Evolutionary conservation across 768 basidiomycete genomes (phyloP).

Genomic region (Boletus sp.): DNA sequence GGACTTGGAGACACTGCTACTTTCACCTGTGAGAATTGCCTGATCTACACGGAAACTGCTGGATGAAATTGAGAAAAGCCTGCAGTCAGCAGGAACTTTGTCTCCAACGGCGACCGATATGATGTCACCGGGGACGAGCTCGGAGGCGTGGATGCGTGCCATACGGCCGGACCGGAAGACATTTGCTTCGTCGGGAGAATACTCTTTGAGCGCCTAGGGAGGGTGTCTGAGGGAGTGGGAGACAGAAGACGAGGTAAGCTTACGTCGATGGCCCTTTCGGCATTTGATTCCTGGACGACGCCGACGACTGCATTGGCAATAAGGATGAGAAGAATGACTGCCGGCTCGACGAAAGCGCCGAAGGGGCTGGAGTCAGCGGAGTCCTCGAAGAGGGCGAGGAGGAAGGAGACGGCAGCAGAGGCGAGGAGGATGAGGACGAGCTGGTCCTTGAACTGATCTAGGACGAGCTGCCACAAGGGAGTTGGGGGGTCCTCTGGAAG

Average conservation of each 20-base stretch:
- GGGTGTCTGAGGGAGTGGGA: not conserved
- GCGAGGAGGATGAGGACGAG: constrained; percentile 95
- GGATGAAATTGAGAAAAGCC: constrained; percentile 84
- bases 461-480: constrained; percentile 88
- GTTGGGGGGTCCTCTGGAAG: constrained; percentile 91
- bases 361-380: constrained; percentile 60
- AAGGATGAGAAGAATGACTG: constrained; percentile 93
- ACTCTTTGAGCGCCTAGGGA: constrained; percentile 87
- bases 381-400: constrained; percentile 86
- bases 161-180: constrained; percentile 74
- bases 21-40: constrained; percentile 95
- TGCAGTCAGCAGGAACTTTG: constrained; percentile 93
- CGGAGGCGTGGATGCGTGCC: constrained; percentile 75
- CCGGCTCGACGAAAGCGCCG: constrained; percentile 92
- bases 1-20: constrained; percentile 82
- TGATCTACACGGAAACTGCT: constrained; percentile 95
- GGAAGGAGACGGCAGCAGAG: constrained; percentile 90
- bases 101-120: constrained; percentile 90
- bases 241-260: constrained; percentile 32
- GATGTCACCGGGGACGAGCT: constrained; percentile 94
- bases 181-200: constrained; percentile 95
- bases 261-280: constrained; percentile 96
- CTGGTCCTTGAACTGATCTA: constrained; percentile 99
- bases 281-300: constrained; percentile 94
- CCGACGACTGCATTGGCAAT: constrained; percentile 97